phyloP scores from a whole-genome alignment of 1,284 basidiomycete species.

The Athelia psychrophila region DNA sequence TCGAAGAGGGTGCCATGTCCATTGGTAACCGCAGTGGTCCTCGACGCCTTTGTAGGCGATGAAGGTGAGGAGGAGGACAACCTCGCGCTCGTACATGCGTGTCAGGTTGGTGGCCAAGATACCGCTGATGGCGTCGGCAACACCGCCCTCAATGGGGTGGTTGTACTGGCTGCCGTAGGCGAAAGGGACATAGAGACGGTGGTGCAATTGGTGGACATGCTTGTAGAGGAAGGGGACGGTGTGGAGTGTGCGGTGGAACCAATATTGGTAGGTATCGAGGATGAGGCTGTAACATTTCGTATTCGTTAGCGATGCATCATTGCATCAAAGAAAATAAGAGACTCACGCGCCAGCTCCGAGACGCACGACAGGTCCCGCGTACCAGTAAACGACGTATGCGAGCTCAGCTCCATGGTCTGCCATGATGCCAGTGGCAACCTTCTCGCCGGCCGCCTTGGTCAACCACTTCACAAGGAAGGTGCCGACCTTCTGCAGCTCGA shows the following conservation, averaged over 20 bases:
- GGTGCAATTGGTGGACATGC: slow-evolving; percentile 92
- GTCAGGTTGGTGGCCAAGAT: slow-evolving; percentile 72
- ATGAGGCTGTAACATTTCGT: slow-evolving; percentile 54
- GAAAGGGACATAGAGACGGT: slow-evolving; percentile 95
- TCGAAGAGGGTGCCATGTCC: slow-evolving; percentile 91
- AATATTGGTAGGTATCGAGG: slow-evolving; percentile 99
- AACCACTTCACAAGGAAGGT: too few species aligned
- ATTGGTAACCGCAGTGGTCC: slow-evolving; percentile 92
- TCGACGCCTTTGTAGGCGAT: slow-evolving; percentile 97
- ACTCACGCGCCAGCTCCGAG: slow-evolving; percentile 49
- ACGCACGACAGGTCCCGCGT: slow-evolving; percentile 81
- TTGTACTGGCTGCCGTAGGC: slow-evolving; percentile 98
- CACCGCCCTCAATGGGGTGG: slow-evolving; percentile 92
- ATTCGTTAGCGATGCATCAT: too few species aligned
- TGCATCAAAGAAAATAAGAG: too few species aligned
- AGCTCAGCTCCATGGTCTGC: slow-evolving; percentile 35
- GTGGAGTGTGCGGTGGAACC: slow-evolving; percentile 92
- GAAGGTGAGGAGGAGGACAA: slow-evolving; percentile 80
- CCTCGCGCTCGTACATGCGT: slow-evolving; percentile 78
- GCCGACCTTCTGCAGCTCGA: too few species aligned
- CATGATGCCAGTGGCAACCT: too few species aligned
- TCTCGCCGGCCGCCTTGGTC: too few species aligned
- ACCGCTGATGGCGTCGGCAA: slow-evolving; percentile 87
- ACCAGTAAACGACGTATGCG: slow-evolving; percentile 88
- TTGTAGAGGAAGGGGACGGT: slow-evolving; percentile 89